Conservation (phyloP, 371 early-diverging fungal genomes). For the Apophysomyces trapeziformis region DNA sequence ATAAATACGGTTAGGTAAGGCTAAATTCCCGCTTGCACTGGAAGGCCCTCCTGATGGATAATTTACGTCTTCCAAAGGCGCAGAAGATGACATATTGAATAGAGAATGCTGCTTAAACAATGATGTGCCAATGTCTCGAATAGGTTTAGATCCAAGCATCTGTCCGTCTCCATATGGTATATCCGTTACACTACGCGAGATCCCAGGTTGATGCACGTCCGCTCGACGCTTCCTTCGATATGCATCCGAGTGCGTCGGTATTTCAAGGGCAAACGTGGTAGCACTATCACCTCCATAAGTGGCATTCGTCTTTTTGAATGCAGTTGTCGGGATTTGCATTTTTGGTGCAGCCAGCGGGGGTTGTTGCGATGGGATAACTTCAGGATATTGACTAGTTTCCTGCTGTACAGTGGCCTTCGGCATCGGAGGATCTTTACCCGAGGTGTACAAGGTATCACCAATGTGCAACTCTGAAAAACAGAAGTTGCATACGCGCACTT, state of each 20-base stretch:
- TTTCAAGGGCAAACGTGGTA: conserved; percentile 47
- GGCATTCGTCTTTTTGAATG: conserved; percentile 37
- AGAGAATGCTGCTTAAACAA: conserved; percentile 39
- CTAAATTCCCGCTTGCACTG: conserved; percentile 14
- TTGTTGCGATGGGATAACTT: conserved; percentile 47
- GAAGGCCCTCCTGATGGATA: not conserved
- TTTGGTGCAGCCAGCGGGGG: conserved; percentile 47
- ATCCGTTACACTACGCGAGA: conserved; percentile 19
- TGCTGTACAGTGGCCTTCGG: conserved; percentile 36
- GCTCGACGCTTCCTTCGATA: conserved; percentile 13
- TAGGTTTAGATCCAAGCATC: conserved; percentile 34
- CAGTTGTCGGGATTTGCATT: conserved; percentile 53
- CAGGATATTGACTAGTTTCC: conserved; percentile 27
- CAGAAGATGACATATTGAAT: conserved; percentile 45
- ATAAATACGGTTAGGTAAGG: conserved; percentile 13
- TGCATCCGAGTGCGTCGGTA: conserved; percentile 24
- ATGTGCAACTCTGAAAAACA: conserved; percentile 59
- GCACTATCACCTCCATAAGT: conserved; percentile 46
- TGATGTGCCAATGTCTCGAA: conserved; percentile 47
- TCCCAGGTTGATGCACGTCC: not conserved
- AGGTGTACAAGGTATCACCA: conserved; percentile 12
- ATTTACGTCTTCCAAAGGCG: conserved; percentile 30
- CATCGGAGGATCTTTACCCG: conserved; percentile 9
- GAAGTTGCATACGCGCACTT: conserved; percentile 81
- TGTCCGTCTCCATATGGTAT: conserved; percentile 14